Evolutionary conservation across 805 yeast genomes (phyloP).

Genomic region (Tetrapisispora arboricola): DNA sequence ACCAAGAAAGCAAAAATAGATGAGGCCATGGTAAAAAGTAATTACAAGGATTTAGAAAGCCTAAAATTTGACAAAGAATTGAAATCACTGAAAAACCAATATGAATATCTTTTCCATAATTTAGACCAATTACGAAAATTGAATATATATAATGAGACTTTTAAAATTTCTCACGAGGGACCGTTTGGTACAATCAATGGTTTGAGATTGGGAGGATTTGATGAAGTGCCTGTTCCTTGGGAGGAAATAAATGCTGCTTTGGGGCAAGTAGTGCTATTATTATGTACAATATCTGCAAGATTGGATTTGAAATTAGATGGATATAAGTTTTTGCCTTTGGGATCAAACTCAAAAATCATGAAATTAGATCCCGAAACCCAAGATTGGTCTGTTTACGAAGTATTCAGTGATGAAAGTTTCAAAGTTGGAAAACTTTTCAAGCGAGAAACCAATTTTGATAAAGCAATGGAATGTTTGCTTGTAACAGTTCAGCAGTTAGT

Average conservation of each 20-base stretch:
- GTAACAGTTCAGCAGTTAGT: constrained; percentile 27
- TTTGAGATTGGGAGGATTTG: constrained; percentile 62
- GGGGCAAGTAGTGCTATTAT: constrained; percentile 68
- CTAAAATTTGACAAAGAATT: constrained; percentile 42
- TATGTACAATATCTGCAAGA: constrained; percentile 52
- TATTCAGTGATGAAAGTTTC: constrained; percentile 60
- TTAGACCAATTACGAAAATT: constrained; percentile 62
- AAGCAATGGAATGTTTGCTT: constrained; percentile 68
- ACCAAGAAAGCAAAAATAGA: constrained; percentile 39
- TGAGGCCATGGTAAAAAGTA: constrained; percentile 36
- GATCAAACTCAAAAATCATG: constrained; percentile 67
- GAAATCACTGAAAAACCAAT: constrained; percentile 52
- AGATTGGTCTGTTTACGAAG: constrained; percentile 42
- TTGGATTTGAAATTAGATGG: constrained; percentile 45
- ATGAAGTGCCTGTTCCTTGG: constrained; percentile 63
- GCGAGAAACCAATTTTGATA: constrained; percentile 68
- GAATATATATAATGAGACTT: constrained; percentile 76
- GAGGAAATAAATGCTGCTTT: constrained; percentile 84
- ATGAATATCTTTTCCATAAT: constrained; percentile 51
- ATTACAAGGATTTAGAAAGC: constrained; percentile 46
- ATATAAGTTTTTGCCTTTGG: constrained; percentile 69
- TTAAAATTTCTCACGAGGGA: constrained; percentile 75
- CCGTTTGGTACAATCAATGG: constrained; percentile 84
- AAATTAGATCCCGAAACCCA: constrained; percentile 30
- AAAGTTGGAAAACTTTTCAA: constrained; percentile 52